Conservation (phyloP, 2,329 filamentous ascomycete genomes). For the Rutstroemia sydowiana region DNA sequence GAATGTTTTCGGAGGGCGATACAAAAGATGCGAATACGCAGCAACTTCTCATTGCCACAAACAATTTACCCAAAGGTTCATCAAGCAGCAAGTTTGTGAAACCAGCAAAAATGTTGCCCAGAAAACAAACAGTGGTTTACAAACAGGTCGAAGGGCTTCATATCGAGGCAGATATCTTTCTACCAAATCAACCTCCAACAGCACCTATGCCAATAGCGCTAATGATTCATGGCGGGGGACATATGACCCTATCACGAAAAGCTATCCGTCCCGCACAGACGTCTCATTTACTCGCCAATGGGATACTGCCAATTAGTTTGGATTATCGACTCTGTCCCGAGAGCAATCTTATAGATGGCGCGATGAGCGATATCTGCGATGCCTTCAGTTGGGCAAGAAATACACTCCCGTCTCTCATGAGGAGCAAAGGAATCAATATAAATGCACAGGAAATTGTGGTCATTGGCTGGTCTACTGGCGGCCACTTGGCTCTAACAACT, state of each 20-base stretch:
- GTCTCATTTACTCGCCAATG: constrained; percentile 14
- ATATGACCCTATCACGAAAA: constrained; percentile 5
- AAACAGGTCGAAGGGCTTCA: not conserved
- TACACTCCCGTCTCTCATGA: not conserved
- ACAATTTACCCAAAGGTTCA: not conserved
- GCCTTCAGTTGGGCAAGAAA: constrained; percentile 32
- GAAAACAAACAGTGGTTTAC: not conserved
- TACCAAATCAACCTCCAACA: not conserved
- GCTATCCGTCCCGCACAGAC: constrained; percentile 19
- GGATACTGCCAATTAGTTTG: constrained; percentile 40
- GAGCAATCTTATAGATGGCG: constrained; percentile 37
- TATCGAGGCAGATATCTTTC: constrained; percentile 1
- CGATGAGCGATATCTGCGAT: constrained; percentile 39
- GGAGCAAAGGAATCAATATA: constrained; percentile 20
- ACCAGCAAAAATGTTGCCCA: not conserved
- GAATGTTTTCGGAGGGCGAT: constrained; percentile 15
- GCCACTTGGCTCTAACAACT: constrained; percentile 38
- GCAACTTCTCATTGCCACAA: constrained; percentile 4
- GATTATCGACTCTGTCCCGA: constrained; percentile 47
- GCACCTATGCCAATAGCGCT: constrained; percentile 2
- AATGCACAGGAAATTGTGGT: constrained; percentile 30
- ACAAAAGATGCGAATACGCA: constrained; percentile 11
- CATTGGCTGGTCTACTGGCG: constrained; percentile 44
- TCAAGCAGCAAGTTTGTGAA: not conserved
- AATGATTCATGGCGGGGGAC: constrained; percentile 10